Conservation (phyloP, 306 rosid genomes). For the Aeschynomene evenia region DNA sequence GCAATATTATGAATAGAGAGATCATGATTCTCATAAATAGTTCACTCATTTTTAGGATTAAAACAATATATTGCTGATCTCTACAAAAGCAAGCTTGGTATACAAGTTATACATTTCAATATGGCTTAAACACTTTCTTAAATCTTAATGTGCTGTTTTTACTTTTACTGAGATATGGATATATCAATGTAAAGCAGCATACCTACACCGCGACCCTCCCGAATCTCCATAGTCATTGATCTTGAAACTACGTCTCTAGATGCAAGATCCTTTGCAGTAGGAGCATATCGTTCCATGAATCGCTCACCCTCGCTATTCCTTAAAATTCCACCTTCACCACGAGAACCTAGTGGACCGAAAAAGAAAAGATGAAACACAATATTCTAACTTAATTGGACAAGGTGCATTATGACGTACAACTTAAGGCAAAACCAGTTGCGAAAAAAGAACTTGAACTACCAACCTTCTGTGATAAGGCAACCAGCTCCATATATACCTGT, state of each 20-base stretch:
- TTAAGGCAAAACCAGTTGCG: background rate
- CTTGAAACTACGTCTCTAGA: constrained; percentile 94
- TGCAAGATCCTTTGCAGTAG: constrained; percentile 98
- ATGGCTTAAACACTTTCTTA: background rate
- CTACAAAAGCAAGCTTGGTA: background rate
- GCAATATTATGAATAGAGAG: background rate
- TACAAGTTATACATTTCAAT: background rate
- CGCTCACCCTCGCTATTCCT: constrained; percentile 97
- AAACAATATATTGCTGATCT: background rate
- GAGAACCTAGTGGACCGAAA: constrained; percentile 68
- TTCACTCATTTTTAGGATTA: background rate
- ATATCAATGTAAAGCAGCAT: constrained; percentile 28
- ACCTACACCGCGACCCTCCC: constrained; percentile 99
- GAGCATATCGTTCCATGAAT: constrained; percentile 98
- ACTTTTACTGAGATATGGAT: background rate
- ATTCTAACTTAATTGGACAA: constrained; percentile 16
- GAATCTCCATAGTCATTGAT: constrained; percentile 98
- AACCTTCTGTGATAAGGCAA: constrained; percentile 96
- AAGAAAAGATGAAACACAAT: constrained; percentile 25
- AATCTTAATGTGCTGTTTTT: background rate
- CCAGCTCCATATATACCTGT: constrained; percentile 99
- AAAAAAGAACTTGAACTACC: constrained; percentile 26
- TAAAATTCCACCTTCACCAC: constrained; percentile 98
- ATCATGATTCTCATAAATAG: constrained; percentile 15
- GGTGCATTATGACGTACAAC: constrained; percentile 21